A percentile compares a stretch with the other conserved stretches of the same genome.
phyloP scores from a whole-genome alignment of 139 green algal species.

The Yamagishiella unicocca region DNA sequence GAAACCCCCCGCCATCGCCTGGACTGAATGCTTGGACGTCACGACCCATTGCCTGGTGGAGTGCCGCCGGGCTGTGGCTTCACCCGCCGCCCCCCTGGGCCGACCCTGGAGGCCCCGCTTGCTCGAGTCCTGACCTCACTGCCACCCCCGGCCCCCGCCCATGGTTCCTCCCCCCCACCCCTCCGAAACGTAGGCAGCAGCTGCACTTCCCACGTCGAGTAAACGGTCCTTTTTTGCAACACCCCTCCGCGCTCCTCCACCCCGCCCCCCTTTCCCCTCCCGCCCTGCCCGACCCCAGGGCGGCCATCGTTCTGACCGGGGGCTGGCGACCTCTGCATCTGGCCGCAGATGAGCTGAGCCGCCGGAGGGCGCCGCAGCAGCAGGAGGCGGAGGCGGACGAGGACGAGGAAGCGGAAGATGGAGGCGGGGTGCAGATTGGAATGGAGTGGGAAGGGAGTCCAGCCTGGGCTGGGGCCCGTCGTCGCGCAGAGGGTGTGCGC shows the following conservation, averaged over 20 bases:
- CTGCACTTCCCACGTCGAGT: neutral
- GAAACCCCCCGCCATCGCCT: too few species aligned
- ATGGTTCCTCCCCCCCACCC: too few species aligned
- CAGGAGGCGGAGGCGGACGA: neutral
- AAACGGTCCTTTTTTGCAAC: neutral
- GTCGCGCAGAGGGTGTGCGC: neutral
- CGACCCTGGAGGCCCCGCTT: neutral
- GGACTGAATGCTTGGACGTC: too few species aligned
- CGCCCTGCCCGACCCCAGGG: neutral
- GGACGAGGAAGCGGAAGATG: neutral
- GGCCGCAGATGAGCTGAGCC: conserved; percentile 18
- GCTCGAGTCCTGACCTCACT: neutral
- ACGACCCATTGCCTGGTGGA: neutral
- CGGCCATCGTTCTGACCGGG: conserved; percentile 61
- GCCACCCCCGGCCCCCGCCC: too few species aligned
- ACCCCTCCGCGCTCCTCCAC: neutral
- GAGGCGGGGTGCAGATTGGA: neutral
- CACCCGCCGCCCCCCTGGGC: neutral
- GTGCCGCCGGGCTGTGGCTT: neutral
- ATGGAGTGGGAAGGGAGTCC: neutral
- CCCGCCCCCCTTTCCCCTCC: neutral
- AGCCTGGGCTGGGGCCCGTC: neutral
- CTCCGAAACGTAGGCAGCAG: too few species aligned
- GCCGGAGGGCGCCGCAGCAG: neutral
- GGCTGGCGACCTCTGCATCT: conserved; percentile 55